Percentiles rank a stretch among this genome's conserved stretches.
Conservation (phyloP, 129 eudicot species). For the Flaveria brownii region DNA sequence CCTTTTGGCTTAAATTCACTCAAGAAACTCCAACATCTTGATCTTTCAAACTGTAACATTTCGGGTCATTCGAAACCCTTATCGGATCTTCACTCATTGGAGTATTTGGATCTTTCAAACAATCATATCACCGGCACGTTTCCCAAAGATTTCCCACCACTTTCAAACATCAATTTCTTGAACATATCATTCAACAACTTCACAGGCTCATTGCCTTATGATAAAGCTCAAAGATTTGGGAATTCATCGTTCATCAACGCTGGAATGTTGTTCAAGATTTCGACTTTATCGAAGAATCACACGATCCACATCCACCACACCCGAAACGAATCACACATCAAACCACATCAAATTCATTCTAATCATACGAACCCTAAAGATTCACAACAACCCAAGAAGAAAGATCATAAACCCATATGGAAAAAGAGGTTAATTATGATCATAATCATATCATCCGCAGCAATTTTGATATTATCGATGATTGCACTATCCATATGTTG, state of each 20-base stretch:
- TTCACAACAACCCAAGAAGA: conserved; percentile 28
- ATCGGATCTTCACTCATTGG: conserved; percentile 44
- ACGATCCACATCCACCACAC: conserved; percentile 5
- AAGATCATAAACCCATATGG: conserved; percentile 31
- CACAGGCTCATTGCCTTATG: conserved; percentile 41
- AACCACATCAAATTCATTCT: conserved; percentile 6
- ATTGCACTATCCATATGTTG: conserved; percentile 32
- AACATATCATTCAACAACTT: conserved; percentile 83
- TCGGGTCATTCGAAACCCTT: conserved; percentile 56
- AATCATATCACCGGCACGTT: conserved; percentile 63
- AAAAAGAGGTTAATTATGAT: conserved; percentile 22
- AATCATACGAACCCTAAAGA: conserved; percentile 37
- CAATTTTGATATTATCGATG: conserved; percentile 37
- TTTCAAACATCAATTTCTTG: conserved; percentile 55
- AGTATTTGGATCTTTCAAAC: conserved; percentile 60
- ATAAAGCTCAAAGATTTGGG: conserved; percentile 49
- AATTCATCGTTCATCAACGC: conserved; percentile 63
- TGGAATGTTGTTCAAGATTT: conserved; percentile 45
- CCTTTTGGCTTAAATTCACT: conserved; percentile 53
- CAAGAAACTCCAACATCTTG: conserved; percentile 58
- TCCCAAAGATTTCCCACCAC: conserved; percentile 71
- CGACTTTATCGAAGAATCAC: conserved; percentile 24
- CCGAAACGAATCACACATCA: conserved; percentile 17
- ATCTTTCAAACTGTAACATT: conserved; percentile 64
- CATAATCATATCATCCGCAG: conserved; percentile 40